Conservation (phyloP, 225 moss, liverwort and hornwort genomes). For the Pseudoscleropodium purum region DNA sequence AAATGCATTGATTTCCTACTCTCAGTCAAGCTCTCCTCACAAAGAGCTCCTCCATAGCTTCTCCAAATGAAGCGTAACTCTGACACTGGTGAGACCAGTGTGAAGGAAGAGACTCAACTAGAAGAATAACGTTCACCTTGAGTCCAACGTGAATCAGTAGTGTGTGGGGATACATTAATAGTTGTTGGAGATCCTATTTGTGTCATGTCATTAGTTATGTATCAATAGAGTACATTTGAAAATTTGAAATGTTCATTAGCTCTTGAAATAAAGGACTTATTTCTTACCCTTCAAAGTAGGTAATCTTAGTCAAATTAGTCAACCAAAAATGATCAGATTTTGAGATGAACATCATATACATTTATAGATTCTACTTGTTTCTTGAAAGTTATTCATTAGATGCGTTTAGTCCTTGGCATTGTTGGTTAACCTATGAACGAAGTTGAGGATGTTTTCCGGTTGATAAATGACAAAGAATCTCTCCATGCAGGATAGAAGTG, state of each 20-base stretch:
- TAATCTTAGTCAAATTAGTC: neutral
- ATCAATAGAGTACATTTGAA: neutral
- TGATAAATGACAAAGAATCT: too few species aligned
- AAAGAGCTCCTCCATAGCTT: neutral
- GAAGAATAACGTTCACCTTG: neutral
- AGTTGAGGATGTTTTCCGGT: too few species aligned
- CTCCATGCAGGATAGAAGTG: too few species aligned
- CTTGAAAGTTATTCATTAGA: neutral
- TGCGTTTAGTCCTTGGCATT: accelerated
- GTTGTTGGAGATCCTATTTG: neutral
- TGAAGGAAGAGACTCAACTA: neutral
- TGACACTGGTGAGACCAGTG: neutral
- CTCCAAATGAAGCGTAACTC: neutral
- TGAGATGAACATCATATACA: neutral
- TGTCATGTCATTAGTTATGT: neutral
- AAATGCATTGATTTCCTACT: neutral
- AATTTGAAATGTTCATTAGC: neutral
- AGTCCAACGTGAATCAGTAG: neutral
- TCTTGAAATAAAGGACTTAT: neutral
- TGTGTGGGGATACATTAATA: neutral
- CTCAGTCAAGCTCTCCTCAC: neutral
- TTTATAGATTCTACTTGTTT: accelerated
- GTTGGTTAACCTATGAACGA: too few species aligned
- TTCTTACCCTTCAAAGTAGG: accelerated
- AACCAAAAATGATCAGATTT: neutral